Evolutionary conservation across 257 asterid species (phyloP).

Genomic region (Scutellaria barbata): DNA sequence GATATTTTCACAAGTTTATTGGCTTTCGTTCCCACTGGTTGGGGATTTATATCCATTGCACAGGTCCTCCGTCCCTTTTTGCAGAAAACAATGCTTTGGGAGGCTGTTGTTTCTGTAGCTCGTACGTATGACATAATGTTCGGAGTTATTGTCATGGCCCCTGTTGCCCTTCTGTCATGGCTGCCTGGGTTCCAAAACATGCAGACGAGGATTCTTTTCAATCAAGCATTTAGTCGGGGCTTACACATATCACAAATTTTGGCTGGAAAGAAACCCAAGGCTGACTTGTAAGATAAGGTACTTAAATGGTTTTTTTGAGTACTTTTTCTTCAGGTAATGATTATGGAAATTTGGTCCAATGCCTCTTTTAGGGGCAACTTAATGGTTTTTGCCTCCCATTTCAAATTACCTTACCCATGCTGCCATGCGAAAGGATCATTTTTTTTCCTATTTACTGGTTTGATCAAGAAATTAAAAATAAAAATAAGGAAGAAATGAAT

Average conservation of each 20-base stretch:
- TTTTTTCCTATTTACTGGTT: not conserved
- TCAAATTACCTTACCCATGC: not conserved
- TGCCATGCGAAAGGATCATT: not conserved
- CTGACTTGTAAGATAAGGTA: constrained; percentile 67
- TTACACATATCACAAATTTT: constrained; percentile 94
- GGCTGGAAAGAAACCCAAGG: constrained; percentile 81
- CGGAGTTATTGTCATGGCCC: constrained; percentile 88
- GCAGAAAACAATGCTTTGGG: constrained; percentile 76
- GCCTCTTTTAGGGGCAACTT: not conserved
- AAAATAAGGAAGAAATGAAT: not conserved
- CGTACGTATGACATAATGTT: constrained; percentile 89
- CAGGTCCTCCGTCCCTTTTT: constrained; percentile 79
- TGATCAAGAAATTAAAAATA: not conserved
- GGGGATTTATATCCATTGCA: constrained; percentile 86
- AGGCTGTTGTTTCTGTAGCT: constrained; percentile 72
- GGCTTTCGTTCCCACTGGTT: constrained; percentile 95
- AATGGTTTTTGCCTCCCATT: not conserved
- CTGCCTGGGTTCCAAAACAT: constrained; percentile 96
- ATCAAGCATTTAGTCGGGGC: constrained; percentile 97
- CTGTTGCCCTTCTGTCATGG: constrained; percentile 92
- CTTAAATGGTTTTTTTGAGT: constrained; percentile 15
- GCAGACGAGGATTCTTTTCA: constrained; percentile 98
- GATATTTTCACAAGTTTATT: constrained; percentile 87
- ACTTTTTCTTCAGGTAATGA: not conserved
- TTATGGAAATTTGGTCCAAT: not conserved